Conservation (phyloP, 1,284 basidiomycete species). For the Apiotrichum gamsii region DNA sequence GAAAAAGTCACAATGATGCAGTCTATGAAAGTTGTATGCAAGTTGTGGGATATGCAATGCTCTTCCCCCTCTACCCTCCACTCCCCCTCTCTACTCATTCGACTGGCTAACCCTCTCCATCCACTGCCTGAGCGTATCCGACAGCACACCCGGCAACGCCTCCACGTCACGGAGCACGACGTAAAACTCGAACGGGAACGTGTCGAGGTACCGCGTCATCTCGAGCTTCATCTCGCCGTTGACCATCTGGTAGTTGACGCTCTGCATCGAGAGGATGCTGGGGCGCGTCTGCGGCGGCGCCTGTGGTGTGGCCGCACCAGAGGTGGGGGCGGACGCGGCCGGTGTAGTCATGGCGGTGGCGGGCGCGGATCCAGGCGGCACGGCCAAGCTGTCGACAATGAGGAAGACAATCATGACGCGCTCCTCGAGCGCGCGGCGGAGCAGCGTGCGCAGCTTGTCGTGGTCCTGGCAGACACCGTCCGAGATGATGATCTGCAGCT, state of each 20-base stretch:
- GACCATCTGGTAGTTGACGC: constrained; percentile 78
- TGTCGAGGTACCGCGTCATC: constrained; percentile 84
- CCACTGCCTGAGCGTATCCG: constrained; percentile 85
- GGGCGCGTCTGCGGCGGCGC: constrained; percentile 16
- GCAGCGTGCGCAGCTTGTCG: constrained; percentile 67
- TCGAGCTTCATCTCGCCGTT: constrained; percentile 81
- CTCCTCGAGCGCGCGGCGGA: constrained; percentile 83
- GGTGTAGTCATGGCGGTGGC: not conserved
- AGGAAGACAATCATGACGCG: constrained; percentile 96
- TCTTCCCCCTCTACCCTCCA: not conserved
- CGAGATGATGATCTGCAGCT: constrained; percentile 96
- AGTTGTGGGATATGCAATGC: not conserved
- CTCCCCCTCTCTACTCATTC: constrained; percentile 37
- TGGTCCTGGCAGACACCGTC: constrained; percentile 98
- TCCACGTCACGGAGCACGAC: constrained; percentile 88
- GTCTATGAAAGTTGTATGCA: not conserved
- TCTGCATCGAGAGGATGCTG: constrained; percentile 82
- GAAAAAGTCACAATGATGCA: not conserved
- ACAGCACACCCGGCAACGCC: constrained; percentile 82
- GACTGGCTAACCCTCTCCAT: constrained; percentile 46
- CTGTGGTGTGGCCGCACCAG: constrained; percentile 9
- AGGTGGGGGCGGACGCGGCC: constrained; percentile 8
- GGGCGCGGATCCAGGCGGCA: too few relatives aligned
- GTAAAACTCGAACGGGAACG: constrained; percentile 98
- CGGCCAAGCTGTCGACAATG: constrained; percentile 74